Evolutionary conservation across 2,329 filamentous ascomycete species (phyloP).

Genomic region (Rosellinia necatrix): DNA sequence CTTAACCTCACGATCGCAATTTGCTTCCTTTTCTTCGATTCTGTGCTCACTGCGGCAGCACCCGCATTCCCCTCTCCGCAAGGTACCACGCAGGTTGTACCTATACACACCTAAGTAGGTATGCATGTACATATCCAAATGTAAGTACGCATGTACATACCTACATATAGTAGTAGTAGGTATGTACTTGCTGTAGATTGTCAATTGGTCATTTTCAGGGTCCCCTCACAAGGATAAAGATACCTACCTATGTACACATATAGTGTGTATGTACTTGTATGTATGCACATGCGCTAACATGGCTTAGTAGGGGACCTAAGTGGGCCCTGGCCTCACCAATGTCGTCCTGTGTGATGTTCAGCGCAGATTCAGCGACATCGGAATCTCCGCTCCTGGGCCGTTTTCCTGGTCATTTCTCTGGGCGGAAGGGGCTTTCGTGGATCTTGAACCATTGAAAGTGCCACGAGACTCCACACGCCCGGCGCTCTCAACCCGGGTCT

Average conservation of each 20-base stretch:
- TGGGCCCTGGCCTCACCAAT: conserved; percentile 15
- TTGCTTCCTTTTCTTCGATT: too few species aligned
- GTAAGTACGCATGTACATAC: neutral
- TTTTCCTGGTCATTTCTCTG: neutral
- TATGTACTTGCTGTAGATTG: neutral
- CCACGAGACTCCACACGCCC: conserved; percentile 21
- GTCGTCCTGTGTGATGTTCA: conserved; percentile 17
- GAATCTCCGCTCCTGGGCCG: conserved; percentile 16
- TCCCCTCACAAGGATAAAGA: too few species aligned
- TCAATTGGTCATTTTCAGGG: too few species aligned
- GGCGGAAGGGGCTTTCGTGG: neutral
- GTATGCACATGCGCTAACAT: neutral
- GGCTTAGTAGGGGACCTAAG: conserved; percentile 1
- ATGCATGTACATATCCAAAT: neutral
- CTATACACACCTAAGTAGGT: neutral
- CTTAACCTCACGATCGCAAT: too few species aligned
- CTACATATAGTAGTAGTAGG: neutral
- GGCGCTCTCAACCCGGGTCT: neutral
- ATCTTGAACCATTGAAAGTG: conserved; percentile 16
- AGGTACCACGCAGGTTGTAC: neutral
- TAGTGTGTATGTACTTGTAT: neutral
- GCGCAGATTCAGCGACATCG: conserved; percentile 31
- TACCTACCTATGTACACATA: neutral
- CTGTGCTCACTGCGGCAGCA: conserved; percentile 14
- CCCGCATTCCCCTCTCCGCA: conserved; percentile 11